These are phyloP conservation scores for Ceratocystis lukuohia DNA, from an alignment of 2,329 filamentous ascomycete species.

Conservation along the genomic window DNA sequence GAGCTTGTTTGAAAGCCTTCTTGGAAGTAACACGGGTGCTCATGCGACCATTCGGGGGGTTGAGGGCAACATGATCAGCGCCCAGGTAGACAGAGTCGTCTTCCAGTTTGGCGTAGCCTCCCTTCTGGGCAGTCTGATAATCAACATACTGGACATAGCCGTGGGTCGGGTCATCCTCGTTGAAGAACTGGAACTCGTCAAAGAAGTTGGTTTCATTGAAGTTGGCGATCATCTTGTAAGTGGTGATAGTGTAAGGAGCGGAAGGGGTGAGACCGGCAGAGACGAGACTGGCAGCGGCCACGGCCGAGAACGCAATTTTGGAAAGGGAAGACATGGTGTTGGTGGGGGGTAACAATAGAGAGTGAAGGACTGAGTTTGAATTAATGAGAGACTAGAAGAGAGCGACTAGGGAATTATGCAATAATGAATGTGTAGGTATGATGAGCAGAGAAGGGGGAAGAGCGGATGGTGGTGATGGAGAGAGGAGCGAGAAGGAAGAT, in stretches of 20 bases:
- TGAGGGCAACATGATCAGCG: conserved; percentile 47
- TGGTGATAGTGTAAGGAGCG: not conserved
- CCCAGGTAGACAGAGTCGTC: conserved; percentile 51
- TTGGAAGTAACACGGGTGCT: conserved; percentile 61
- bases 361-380: not conserved
- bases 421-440: not conserved
- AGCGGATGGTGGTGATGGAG: conserved; percentile 3
- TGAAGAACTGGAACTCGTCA: conserved; percentile 43
- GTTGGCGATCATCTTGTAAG: conserved; percentile 35
- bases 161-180: conserved; percentile 51
- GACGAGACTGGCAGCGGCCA: conserved; percentile 7
- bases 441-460: not conserved
- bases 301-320: conserved; percentile 8
- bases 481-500: not conserved
- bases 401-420: not conserved
- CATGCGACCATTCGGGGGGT: conserved; percentile 45
- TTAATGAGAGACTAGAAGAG: not conserved
- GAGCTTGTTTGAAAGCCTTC: conserved; percentile 51
- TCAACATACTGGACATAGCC: conserved; percentile 61
- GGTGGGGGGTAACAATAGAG: not conserved
- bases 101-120: conserved; percentile 45
- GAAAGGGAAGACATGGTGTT: conserved; percentile 10
- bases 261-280: not conserved
- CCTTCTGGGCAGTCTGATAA: conserved; percentile 39
- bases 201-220: conserved; percentile 45